Evolutionary conservation across 2,329 filamentous ascomycete species (phyloP).

Genomic region (Penicillium verrucosum): DNA sequence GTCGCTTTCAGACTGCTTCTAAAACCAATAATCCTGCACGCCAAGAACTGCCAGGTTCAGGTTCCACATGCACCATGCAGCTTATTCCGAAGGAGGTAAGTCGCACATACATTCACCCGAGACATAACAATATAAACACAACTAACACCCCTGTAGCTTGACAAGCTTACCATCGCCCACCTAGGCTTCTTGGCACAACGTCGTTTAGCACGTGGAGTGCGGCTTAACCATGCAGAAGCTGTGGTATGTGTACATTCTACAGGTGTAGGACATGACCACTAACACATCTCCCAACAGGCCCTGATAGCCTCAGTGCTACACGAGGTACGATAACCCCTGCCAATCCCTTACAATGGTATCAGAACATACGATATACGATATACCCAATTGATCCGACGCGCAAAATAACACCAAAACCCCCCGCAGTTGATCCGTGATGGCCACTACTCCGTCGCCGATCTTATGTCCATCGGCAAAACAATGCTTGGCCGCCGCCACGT

Average conservation of each 20-base stretch:
- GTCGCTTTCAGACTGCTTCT: background rate
- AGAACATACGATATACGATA: background rate
- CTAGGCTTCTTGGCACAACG: conserved; percentile 83
- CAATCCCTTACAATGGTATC: background rate
- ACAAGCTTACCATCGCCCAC: conserved; percentile 93
- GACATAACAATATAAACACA: background rate
- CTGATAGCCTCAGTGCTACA: conserved; percentile 81
- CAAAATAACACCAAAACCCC: background rate
- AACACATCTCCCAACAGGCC: conserved; percentile 25
- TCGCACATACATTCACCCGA: conserved; percentile 4
- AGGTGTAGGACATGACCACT: background rate
- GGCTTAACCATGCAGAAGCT: conserved; percentile 86
- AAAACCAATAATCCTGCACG: conserved; percentile 8
- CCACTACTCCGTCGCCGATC: conserved; percentile 82
- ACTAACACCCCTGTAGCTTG: conserved; percentile 59
- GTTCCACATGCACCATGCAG: conserved; percentile 39
- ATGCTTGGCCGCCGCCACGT: conserved; percentile 95
- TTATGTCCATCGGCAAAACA: conserved; percentile 86
- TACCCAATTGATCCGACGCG: background rate
- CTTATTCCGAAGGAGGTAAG: conserved; percentile 48
- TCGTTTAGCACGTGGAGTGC: conserved; percentile 80
- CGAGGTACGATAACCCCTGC: conserved; percentile 54
- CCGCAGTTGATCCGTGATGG: conserved; percentile 86
- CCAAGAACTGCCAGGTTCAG: conserved; percentile 18
- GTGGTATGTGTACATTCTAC: conserved; percentile 52